Evolutionary conservation across 345 rosid species (phyloP).

Genomic region (Eucalyptus erythrocorys): DNA sequence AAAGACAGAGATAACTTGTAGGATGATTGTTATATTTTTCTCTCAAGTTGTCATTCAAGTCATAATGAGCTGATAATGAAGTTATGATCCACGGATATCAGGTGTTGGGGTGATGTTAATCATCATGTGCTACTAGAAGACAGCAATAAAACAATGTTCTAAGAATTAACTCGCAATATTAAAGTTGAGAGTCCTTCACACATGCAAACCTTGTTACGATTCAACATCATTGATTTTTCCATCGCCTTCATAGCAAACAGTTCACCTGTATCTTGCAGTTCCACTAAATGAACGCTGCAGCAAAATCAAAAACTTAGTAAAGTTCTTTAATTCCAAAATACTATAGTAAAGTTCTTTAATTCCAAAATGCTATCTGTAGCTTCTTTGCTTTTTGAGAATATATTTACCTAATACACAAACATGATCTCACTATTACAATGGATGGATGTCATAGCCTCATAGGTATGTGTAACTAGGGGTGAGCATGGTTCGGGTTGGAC

Average conservation of each 20-base stretch:
- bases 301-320: background rate
- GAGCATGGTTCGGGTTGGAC: too few relatives aligned
- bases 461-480: background rate
- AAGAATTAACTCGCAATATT: background rate
- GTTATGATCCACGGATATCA: background rate
- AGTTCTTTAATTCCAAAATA: background rate
- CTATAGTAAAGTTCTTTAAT: background rate
- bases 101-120: background rate
- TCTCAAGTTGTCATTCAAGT: background rate
- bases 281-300: conserved; percentile 86
- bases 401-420: background rate
- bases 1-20: background rate
- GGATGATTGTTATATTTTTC: background rate
- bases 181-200: background rate
- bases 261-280: conserved; percentile 62
- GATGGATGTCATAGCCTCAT: background rate
- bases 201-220: conserved; percentile 70
- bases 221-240: conserved; percentile 85
- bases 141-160: background rate
- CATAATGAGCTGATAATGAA: background rate
- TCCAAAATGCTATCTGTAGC: background rate
- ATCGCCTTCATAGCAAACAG: conserved; percentile 95
- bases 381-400: background rate
- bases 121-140: background rate
- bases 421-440: background rate